phyloP scores from a whole-genome alignment of 306 rosid genomes.

The Cicer bijugum region DNA sequence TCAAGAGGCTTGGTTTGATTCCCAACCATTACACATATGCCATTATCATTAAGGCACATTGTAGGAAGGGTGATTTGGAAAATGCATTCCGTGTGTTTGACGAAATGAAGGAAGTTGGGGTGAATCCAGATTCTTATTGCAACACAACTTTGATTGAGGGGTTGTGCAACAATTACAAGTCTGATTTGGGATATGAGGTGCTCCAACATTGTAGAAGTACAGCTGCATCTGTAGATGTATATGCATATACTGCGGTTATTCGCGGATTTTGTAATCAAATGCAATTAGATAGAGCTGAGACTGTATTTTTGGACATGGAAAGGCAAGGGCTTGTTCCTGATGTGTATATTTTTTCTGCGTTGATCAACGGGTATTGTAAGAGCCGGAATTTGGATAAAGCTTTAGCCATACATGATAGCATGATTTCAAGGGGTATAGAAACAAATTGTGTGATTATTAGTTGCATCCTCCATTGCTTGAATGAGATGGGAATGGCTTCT shows the following conservation, averaged over 20 bases:
- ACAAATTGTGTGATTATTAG: conserved; percentile 69
- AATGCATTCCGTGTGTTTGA: conserved; percentile 54
- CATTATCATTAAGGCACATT: conserved; percentile 70
- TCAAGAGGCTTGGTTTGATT: conserved; percentile 72
- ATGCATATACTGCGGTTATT: conserved; percentile 61
- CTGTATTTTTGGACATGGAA: conserved; percentile 65
- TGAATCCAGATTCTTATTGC: conserved; percentile 58
- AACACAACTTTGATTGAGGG: conserved; percentile 68
- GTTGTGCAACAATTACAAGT: conserved; percentile 56
- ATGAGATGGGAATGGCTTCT: conserved; percentile 60
- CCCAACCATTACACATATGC: conserved; percentile 72
- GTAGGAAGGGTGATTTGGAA: conserved; percentile 64
- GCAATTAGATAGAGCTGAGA: conserved; percentile 65
- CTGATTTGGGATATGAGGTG: conserved; percentile 64
- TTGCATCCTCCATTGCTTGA: conserved; percentile 70
- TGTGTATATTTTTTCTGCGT: conserved; percentile 53
- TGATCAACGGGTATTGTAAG: conserved; percentile 80
- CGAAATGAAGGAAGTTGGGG: conserved; percentile 72
- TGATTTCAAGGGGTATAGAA: conserved; percentile 70
- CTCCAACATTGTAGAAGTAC: conserved; percentile 56
- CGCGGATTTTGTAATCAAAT: conserved; percentile 79
- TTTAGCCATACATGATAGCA: conserved; percentile 53
- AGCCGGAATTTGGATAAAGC: conserved; percentile 57
- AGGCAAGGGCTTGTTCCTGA: conserved; percentile 67
- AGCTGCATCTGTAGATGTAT: conserved; percentile 54